phyloP scores from a whole-genome alignment of 306 rosid genomes.

The Corylus avellana region DNA sequence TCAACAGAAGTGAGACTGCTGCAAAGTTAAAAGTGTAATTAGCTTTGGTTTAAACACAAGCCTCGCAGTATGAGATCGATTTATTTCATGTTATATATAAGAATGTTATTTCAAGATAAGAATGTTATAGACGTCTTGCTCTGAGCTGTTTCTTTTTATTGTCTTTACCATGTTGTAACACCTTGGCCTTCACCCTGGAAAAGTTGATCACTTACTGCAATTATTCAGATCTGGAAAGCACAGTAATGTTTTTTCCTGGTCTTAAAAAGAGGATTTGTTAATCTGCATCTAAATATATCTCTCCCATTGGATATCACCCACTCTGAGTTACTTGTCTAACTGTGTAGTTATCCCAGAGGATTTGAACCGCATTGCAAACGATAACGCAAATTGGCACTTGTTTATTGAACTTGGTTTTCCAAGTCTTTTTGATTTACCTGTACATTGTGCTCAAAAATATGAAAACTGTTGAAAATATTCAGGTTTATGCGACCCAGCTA shows the following conservation, averaged over 20 bases:
- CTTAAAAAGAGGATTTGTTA: not conserved
- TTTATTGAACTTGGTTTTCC: too few relatives aligned
- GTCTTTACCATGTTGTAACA: not conserved
- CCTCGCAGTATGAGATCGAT: not conserved
- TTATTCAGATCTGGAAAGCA: not conserved
- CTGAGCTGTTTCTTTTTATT: not conserved
- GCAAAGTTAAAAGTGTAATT: not conserved
- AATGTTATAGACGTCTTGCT: not conserved
- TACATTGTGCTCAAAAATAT: not conserved
- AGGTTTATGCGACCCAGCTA: conserved; percentile 42
- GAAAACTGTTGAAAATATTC: conserved; percentile 12
- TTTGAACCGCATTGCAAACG: not conserved
- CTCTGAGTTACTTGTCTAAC: not conserved
- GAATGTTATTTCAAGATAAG: not conserved
- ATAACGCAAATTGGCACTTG: not conserved
- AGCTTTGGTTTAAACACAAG: not conserved
- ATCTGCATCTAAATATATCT: not conserved
- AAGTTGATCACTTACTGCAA: not conserved
- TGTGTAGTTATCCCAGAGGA: not conserved
- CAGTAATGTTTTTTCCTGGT: not conserved
- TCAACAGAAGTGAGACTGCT: not conserved
- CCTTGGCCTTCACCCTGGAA: not conserved
- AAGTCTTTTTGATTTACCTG: not conserved
- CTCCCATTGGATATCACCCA: not conserved
- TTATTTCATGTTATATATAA: not conserved